These are phyloP conservation scores for Diutina catenulata DNA, from an alignment of 1,139 yeast species.

Conservation along the genomic window DNA sequence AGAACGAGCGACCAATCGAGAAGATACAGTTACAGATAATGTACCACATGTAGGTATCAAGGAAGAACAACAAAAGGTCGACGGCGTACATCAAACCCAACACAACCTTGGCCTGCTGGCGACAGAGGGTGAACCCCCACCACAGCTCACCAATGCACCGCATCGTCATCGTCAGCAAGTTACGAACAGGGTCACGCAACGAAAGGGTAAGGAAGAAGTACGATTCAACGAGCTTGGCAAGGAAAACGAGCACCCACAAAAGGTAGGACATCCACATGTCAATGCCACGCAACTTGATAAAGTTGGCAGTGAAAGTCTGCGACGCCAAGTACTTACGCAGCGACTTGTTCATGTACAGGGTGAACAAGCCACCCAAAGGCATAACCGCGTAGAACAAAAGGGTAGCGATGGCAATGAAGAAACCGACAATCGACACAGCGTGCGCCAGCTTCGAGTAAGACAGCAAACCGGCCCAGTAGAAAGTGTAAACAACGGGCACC, in stretches of 20 bases:
- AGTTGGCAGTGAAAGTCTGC: conserved; percentile 92
- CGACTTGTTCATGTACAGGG: conserved; percentile 80
- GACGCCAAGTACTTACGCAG: conserved; percentile 88
- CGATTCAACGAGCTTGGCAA: conserved; percentile 82
- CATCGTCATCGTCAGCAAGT: conserved; percentile 33
- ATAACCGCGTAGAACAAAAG: conserved; percentile 77
- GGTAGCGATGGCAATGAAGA: conserved; percentile 80
- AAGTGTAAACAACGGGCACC: conserved; percentile 80
- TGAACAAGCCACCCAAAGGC: conserved; percentile 97
- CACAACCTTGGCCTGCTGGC: conserved; percentile 76
- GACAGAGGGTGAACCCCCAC: conserved; percentile 68
- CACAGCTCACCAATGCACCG: conserved; percentile 76
- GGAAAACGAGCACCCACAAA: conserved; percentile 80
- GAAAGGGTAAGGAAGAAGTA: conserved; percentile 88
- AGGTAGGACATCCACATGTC: conserved; percentile 97
- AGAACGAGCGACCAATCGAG: conserved; percentile 95
- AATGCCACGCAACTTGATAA: conserved; percentile 66
- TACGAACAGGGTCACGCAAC: conserved; percentile 87
- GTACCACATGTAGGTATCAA: conserved; percentile 99
- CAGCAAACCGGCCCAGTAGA: conserved; percentile 67
- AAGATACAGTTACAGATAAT: conserved; percentile 88
- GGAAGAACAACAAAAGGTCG: conserved; percentile 88
- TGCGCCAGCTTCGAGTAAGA: conserved; percentile 64
- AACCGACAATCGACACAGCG: conserved; percentile 77
- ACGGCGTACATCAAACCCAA: conserved; percentile 87